phyloP scores from a whole-genome alignment of 1,284 basidiomycete species.

The Meira nashicola region DNA sequence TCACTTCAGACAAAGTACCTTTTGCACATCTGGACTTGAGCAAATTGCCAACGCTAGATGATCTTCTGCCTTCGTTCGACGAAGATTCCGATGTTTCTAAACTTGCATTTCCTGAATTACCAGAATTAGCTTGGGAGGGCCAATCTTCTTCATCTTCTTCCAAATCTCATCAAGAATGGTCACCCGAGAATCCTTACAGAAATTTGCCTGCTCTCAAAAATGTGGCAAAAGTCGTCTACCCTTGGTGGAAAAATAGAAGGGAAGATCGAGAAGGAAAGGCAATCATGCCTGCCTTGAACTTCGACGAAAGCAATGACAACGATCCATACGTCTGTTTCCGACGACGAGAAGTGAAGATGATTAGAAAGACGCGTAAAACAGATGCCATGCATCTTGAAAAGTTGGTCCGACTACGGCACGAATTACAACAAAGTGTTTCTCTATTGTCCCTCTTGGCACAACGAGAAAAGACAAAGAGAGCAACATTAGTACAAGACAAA shows the following conservation, averaged over 20 bases:
- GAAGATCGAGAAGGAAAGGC: constrained; percentile 43
- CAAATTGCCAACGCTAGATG: constrained; percentile 38
- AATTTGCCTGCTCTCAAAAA: constrained; percentile 43
- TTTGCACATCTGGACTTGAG: constrained; percentile 69
- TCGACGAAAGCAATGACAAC: constrained; percentile 86
- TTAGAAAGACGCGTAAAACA: constrained; percentile 76
- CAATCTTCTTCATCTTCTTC: constrained; percentile 12
- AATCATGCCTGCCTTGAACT: constrained; percentile 45
- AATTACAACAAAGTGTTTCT: constrained; percentile 39
- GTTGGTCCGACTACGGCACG: constrained; percentile 45
- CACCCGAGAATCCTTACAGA: constrained; percentile 39
- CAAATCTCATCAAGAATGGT: constrained; percentile 23
- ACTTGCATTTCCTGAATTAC: constrained; percentile 42
- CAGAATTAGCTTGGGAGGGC: constrained; percentile 29
- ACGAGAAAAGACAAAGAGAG: constrained; percentile 45
- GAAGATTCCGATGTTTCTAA: constrained; percentile 26
- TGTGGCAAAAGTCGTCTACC: constrained; percentile 37
- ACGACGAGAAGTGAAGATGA: constrained; percentile 85
- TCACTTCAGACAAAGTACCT: constrained; percentile 81
- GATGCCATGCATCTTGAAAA: constrained; percentile 50
- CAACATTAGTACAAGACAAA: constrained; percentile 28
- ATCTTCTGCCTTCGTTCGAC: constrained; percentile 42
- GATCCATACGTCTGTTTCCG: constrained; percentile 99
- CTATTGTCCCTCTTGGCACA: constrained; percentile 43
- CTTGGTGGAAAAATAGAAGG: constrained; percentile 48